phyloP scores from a whole-genome alignment of 129 eudicot species.

The Artemisia tridentata region DNA sequence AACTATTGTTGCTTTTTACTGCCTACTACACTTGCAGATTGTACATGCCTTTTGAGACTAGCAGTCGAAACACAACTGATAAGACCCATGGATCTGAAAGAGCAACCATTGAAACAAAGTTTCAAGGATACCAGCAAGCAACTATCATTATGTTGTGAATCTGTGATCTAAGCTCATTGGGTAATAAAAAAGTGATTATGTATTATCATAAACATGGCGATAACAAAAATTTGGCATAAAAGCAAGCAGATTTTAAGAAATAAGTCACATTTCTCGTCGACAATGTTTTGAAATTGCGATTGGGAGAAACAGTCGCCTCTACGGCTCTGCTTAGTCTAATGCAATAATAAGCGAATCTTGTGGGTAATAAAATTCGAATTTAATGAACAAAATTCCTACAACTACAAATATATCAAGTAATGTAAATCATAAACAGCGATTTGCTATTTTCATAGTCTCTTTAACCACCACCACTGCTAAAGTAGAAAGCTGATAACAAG shows the following conservation, averaged over 20 bases:
- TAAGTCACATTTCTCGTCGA: conserved; percentile 3
- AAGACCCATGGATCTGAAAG: too few relatives aligned
- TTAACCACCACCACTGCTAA: conserved; percentile 11
- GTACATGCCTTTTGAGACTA: too few relatives aligned
- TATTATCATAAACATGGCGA: too few relatives aligned
- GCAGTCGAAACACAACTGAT: too few relatives aligned
- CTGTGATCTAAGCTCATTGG: too few relatives aligned
- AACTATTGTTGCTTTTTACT: too few relatives aligned
- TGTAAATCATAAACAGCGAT: conserved; percentile 19
- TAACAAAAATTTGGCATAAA: too few relatives aligned
- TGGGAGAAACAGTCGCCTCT: background rate
- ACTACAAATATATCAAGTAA: conserved; percentile 13
- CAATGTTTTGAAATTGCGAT: background rate
- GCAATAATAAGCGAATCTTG: background rate
- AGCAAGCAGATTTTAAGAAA: background rate
- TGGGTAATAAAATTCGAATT: background rate
- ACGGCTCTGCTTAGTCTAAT: background rate
- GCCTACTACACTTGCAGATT: too few relatives aligned
- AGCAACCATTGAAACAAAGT: too few relatives aligned
- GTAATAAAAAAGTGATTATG: too few relatives aligned
- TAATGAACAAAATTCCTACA: conserved; percentile 24
- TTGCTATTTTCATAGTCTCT: conserved; percentile 20
- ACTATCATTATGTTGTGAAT: too few relatives aligned
- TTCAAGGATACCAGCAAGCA: too few relatives aligned
- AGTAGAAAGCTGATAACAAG: background rate